A percentile compares a stretch with the other conserved stretches of the same genome.
Conservation (phyloP, 495 filamentous ascomycete genomes). For the Elaphomyces granulatus region DNA sequence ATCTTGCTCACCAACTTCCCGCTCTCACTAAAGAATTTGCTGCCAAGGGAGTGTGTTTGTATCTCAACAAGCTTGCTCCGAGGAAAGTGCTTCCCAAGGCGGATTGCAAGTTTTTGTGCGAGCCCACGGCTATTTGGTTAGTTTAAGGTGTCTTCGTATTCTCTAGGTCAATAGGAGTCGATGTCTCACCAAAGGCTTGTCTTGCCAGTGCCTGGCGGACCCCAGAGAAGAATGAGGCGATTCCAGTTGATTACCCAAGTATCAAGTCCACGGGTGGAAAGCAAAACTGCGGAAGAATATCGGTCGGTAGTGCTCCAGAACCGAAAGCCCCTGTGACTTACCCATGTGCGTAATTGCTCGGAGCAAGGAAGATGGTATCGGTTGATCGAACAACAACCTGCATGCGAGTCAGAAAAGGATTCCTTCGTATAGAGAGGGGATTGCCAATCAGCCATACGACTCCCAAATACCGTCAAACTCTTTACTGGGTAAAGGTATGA, state of each 20-base stretch:
- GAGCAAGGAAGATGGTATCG: conserved; percentile 30
- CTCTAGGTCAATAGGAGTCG: not conserved
- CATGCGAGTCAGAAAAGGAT: no score
- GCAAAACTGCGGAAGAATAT: conserved; percentile 16
- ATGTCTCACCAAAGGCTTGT: conserved; percentile 27
- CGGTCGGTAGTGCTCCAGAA: no score
- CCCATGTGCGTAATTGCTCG: conserved; percentile 33
- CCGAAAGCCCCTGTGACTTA: no score
- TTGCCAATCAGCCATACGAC: conserved; percentile 17
- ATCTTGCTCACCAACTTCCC: conserved; percentile 36
- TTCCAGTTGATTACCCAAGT: conserved; percentile 24
- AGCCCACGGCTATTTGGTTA: conserved; percentile 25
- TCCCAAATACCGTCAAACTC: conserved; percentile 36
- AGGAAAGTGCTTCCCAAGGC: conserved; percentile 30
- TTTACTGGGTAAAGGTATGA: conserved; percentile 25
- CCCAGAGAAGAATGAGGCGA: conserved; percentile 33
- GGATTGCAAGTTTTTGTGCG: conserved; percentile 43
- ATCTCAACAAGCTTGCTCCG: conserved; percentile 35
- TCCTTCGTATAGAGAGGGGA: not conserved
- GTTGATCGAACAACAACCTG: conserved; percentile 35
- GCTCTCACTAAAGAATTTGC: conserved; percentile 41
- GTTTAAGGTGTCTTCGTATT: not conserved
- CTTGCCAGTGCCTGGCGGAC: conserved; percentile 44
- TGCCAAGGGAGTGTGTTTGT: conserved; percentile 36
- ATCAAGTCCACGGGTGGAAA: conserved; percentile 16